Evolutionary conservation across 2,329 filamentous ascomycete genomes (phyloP).

Genomic region (Ophiostoma fasciatum): DNA sequence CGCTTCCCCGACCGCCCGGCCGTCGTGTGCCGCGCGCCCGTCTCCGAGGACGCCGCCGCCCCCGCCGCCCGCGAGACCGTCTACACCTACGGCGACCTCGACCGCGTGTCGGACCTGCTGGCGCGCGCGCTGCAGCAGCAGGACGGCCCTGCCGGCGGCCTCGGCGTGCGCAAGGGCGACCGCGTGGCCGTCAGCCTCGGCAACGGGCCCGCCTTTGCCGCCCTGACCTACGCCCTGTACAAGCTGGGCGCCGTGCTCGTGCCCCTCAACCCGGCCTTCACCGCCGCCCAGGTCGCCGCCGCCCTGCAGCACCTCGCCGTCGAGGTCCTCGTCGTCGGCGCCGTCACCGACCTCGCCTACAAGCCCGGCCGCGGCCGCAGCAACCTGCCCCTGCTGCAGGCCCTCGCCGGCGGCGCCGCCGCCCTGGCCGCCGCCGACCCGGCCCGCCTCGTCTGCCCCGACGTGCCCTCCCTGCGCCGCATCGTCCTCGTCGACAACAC

Average conservation of each 20-base stretch:
- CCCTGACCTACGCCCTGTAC: constrained; percentile 77
- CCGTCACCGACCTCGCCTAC: constrained; percentile 71
- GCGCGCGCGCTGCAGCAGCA: constrained; percentile 53
- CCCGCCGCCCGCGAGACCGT: constrained; percentile 33
- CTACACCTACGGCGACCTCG: constrained; percentile 62
- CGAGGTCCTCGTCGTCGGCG: constrained; percentile 65
- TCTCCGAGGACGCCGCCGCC: constrained; percentile 1
- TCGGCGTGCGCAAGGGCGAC: constrained; percentile 71
- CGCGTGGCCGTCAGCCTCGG: constrained; percentile 76
- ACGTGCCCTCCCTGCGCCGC: constrained; percentile 52
- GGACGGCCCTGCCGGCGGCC: too few relatives aligned
- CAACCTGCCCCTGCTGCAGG: constrained; percentile 32
- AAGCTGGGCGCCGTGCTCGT: constrained; percentile 90
- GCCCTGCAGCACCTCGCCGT: constrained; percentile 64
- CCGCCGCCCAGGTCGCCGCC: constrained; percentile 58
- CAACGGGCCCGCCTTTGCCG: constrained; percentile 71
- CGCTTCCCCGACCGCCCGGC: constrained; percentile 48
- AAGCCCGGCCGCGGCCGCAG: constrained; percentile 38
- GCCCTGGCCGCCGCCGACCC: constrained; percentile 3
- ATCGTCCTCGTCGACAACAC: constrained; percentile 75
- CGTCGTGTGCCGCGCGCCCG: constrained; percentile 35
- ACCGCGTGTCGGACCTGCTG: constrained; percentile 60
- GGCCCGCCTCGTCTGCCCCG: constrained; percentile 22
- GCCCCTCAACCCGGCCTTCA: constrained; percentile 88
- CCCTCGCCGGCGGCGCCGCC: constrained; percentile 28